Percentiles rank a stretch among this genome's conserved stretches.
These are phyloP conservation scores for Trichoderma simmonsii DNA, from an alignment of 2,329 filamentous ascomycete species.

Conservation along the genomic window DNA sequence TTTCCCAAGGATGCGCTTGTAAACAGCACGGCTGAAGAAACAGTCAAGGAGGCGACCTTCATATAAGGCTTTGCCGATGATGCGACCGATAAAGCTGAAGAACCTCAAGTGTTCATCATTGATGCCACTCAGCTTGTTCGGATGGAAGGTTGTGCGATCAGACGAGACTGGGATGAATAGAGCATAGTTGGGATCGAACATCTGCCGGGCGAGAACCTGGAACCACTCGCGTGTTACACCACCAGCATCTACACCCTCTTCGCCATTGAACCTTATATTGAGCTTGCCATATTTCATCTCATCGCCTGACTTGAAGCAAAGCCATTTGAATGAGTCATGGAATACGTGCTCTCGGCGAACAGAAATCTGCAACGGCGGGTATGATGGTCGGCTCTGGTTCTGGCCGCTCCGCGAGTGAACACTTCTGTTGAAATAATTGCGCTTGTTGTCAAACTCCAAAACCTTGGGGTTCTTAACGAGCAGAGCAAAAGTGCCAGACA, in stretches of 20 bases:
- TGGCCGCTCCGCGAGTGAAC: slow-evolving; percentile 70
- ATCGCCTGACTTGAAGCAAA: slow-evolving; percentile 93
- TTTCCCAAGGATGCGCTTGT: slow-evolving; percentile 95
- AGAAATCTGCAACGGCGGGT: slow-evolving; percentile 74
- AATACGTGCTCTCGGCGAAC: slow-evolving; percentile 95
- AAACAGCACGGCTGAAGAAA: slow-evolving; percentile 97
- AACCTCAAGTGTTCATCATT: slow-evolving; percentile 95
- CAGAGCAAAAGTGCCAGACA: slow-evolving; percentile 96
- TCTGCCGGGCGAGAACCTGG: slow-evolving; percentile 92
- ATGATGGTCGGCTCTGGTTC: slow-evolving; percentile 66
- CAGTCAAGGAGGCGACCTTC: slow-evolving; percentile 95
- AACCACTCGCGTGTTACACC: slow-evolving; percentile 99
- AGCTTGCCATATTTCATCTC: slow-evolving; percentile 99
- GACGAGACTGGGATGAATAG: slow-evolving; percentile 95
- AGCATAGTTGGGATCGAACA: slow-evolving; percentile 98
- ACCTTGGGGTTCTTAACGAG: slow-evolving; percentile 99
- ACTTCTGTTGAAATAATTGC: slow-evolving; percentile 95
- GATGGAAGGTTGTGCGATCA: slow-evolving; percentile 97
- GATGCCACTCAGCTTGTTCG: slow-evolving; percentile 88
- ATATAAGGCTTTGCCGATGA: slow-evolving; percentile 97
- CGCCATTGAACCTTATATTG: slow-evolving; percentile 93
- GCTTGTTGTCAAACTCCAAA: slow-evolving; percentile 98
- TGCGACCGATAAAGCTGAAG: slow-evolving; percentile 98
- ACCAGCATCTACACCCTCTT: slow-evolving; percentile 96
- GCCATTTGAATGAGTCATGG: slow-evolving; percentile 95